Evolutionary conservation across 2,329 filamentous ascomycete species (phyloP), one percentile per base, ranked within the genome.

Genomic region (Colletotrichum lindemuthianum): DNA sequence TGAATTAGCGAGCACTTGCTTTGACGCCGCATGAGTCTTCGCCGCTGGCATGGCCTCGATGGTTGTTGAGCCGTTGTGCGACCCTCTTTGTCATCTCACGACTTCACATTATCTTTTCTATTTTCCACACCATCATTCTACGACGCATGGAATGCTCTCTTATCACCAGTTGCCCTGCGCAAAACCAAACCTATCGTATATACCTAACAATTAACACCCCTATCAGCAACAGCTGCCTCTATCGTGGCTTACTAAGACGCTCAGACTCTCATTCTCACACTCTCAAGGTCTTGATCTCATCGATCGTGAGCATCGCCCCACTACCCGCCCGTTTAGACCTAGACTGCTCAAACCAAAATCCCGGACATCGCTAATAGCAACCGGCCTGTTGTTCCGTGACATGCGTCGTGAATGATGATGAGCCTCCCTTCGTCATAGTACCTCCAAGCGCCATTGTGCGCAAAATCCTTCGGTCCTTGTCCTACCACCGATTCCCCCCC

Each of bases 251-350:
- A 58, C 55, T 58, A 58, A 58, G 55, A 11, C 45, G 47, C 24
- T 58, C 55, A 32, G 55, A 58, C 55, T 50, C 55, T 41, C 39
- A 50, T 47, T 24, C 55, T 41, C 54, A 48, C 16, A 50, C 45
- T 15, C 3, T 32, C 9, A 53, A 36, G 50, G 61, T 51, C 61
- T 65, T 61, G 61, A 65, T 55, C 61, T 60, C 57, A 56, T 65
- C 51, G 51, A 65, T 55, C 51, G 51, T 34, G 58, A 34, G 8
- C 40, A 48, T 61, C 58, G 58, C 45, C 63, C 63, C 58, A 65
- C 61, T 36, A 51, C 57, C 61, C 58, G 61, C 44, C 50, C 51
- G 34, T 36, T 52, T 59, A 36, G 48, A 24, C 24, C 24, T 24
- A 24, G 24, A 24, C 24, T 24, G 24, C 24, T 24, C 24, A 24